Percentiles rank a stretch among this genome's conserved stretches.
Conservation (phyloP, 768 basidiomycete genomes). For the Amanita exitialis region DNA sequence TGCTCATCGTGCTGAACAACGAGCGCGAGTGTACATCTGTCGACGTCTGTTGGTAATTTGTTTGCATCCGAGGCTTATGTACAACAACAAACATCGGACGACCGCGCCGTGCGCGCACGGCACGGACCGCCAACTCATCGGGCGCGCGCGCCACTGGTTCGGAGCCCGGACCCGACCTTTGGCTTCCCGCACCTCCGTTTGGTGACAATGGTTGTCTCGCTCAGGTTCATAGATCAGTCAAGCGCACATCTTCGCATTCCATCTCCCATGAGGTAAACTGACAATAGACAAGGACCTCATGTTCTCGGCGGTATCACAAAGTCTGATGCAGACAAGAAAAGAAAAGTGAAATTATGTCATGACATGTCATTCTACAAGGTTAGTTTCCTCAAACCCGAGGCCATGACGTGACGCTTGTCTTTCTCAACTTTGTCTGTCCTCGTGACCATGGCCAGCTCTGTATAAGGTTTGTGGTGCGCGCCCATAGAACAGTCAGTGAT, state of each 20-base stretch:
- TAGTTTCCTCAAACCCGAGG: background rate
- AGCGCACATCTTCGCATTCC: too few relatives aligned
- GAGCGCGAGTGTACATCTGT: background rate
- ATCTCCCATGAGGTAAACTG: too few relatives aligned
- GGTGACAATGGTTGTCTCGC: background rate
- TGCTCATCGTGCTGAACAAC: constrained; percentile 21
- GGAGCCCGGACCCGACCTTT: background rate
- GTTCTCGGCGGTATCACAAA: background rate
- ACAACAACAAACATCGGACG: background rate
- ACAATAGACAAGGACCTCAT: background rate
- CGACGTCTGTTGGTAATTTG: background rate
- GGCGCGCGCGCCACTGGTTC: background rate
- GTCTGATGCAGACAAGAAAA: background rate
- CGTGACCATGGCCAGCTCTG: background rate
- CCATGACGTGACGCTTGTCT: background rate
- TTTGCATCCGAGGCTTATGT: background rate
- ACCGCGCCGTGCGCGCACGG: background rate
- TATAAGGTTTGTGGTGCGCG: background rate
- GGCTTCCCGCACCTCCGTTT: background rate
- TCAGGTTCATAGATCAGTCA: background rate
- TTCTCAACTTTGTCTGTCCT: background rate
- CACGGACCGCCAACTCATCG: background rate
- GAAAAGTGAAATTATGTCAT: background rate
- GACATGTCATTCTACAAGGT: background rate
- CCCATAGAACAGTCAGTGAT: background rate